Percentiles rank a stretch among this genome's conserved stretches.
Evolutionary conservation across 768 basidiomycete species (phyloP).

Genomic region (Obba rivulosa): DNA sequence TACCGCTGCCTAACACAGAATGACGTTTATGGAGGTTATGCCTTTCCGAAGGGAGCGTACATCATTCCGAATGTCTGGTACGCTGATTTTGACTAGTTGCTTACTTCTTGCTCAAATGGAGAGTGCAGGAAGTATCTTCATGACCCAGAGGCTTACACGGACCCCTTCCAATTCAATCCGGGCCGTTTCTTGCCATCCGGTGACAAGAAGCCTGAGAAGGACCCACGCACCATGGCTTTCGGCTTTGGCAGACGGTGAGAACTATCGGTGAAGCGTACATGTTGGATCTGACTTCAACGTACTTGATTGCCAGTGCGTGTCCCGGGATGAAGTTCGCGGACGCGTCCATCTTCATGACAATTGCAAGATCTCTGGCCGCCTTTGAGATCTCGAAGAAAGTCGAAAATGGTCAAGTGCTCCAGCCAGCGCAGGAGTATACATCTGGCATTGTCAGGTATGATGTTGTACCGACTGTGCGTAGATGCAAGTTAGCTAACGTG

Average conservation of each 20-base stretch:
- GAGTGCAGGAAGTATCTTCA: conserved; percentile 15
- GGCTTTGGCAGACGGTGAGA: conserved; percentile 41
- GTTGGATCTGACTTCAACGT: neutral
- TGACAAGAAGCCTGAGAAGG: conserved; percentile 25
- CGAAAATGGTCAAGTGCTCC: conserved; percentile 22
- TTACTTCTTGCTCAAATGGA: neutral
- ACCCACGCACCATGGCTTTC: conserved; percentile 39
- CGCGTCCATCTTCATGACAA: neutral
- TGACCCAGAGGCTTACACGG: conserved; percentile 35
- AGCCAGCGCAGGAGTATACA: conserved; percentile 17
- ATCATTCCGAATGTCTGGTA: conserved; percentile 30
- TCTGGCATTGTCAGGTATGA: conserved; percentile 21
- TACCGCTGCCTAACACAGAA: conserved; percentile 36
- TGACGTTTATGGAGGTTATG: conserved; percentile 51
- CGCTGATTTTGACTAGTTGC: neutral
- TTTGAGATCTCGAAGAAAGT: conserved; percentile 24
- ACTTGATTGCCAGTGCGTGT: neutral
- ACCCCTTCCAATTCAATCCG: conserved; percentile 46
- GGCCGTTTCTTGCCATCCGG: conserved; percentile 38
- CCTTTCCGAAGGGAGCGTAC: conserved; percentile 57
- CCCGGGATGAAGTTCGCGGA: neutral
- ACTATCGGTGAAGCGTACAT: neutral
- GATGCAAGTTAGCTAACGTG: neutral
- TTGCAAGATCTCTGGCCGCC: conserved; percentile 20
- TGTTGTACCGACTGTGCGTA: neutral